Base-by-base conservation (phyloP, 164 flowering plant genomes). In the Vitis labrusca region DNA sequence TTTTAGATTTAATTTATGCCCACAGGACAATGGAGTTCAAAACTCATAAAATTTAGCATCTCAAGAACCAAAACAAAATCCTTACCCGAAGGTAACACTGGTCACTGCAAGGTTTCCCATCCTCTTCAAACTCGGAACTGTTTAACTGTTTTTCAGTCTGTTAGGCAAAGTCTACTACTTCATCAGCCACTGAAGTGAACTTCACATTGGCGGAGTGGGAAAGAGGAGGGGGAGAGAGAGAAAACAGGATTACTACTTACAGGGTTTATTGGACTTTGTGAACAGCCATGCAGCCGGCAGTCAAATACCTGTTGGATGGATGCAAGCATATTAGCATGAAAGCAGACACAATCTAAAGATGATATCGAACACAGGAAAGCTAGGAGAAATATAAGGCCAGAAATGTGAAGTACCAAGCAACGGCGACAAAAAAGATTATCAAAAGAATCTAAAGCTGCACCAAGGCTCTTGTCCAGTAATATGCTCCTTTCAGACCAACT, bases 381-480 rank as follows among this genome's bases (percentile, higher is more conserved):
- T 5, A n/a, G 9, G 30, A 58, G 57, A 50, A 58, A 68, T 48
- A 53, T 37, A 54, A 8, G 29, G 71, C 30, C 50, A 19, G 50
- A 49, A 47, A 52, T 27, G 61, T 3, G 44, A 68, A 71, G 61
- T 88, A 93, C 99, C 97, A 96, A 78, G 82, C 99, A 96, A 70
- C 98, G 98, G 7, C 99, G 97, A 67, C 99, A 96, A 65, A 96
- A 96, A 47, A 93, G 91, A 78, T 89, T 93, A 77, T 96, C 98
- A 78, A 93, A 85, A 67, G 99, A 92, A 88, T 93, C 98, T 74
- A 93, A 77, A 74, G 97, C 88, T 61, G 88, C 82, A 83, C 78
- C 71, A 16, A 96, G 93, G 78, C 88, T 86, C 82, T 89, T 92
- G 53, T 89, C 91, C 74, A 89, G 73, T 55, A 74, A 74, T 44